Base-by-base conservation (phyloP, 1,284 basidiomycete genomes). In the Sanghuangporus baumii region DNA sequence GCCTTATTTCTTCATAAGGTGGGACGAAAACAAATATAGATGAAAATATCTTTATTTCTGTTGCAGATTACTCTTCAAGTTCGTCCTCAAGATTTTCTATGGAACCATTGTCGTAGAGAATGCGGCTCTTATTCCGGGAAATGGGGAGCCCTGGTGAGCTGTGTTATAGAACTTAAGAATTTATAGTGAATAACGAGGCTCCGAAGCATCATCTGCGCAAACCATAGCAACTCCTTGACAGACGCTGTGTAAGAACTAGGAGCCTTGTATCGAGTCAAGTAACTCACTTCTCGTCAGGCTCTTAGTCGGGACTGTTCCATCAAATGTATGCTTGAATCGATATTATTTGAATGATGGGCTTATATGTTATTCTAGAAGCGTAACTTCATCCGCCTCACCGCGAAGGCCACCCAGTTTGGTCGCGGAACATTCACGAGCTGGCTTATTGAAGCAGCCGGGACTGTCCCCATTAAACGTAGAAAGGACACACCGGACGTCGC, bases 91-190 rank as follows among this genome's bases (percentile, higher is more conserved):
- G 71, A 90, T 93, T 66, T 94, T 94, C 76, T 94, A 94, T 73
- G 90, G 91, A 1, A 84, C 87, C 9, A 92, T 94, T 61, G 89
- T 94, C n/a, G 82, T 94, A 18, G 91, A 94, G 73, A 90, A 91
- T 70, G 77, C 78, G 1, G 77, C 90, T 54, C 74, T 85, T 52
- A 85, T 94, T 59, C 89, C 91, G 23, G 73, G 78, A 66, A 85
- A 82, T 26, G 91, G 92, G 3, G 75, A 79, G 60, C 88, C 91
- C 67, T 92, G 89, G 89, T 91, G 68, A 68, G 79, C 69, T 18
- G 31, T 38, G 65, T 26, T 47, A 37, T 47, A 59, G 55, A 57
- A 48, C 51, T 50, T 55, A 37, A 51, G 57, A 55, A 41, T 61
- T 37, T 55, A 20, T 66, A 76, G 66, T 76, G 79, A 31, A 47